Evolutionary conservation across 306 rosid species (phyloP).

Genomic region (Oemleria cerasiformis): DNA sequence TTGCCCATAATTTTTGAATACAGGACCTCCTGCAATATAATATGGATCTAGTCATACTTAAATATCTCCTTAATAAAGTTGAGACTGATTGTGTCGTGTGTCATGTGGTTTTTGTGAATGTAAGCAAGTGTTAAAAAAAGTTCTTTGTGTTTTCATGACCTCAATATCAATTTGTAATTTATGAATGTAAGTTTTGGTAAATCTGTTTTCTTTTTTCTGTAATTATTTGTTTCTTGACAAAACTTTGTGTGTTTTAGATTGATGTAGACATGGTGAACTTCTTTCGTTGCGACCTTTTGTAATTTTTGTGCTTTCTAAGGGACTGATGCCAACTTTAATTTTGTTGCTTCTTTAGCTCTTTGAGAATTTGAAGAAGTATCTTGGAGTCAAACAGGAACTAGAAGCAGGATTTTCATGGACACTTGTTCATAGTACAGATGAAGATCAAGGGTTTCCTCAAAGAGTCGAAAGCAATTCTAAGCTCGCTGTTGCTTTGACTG

Average conservation of each 20-base stretch:
- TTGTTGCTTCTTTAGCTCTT: constrained; percentile 56
- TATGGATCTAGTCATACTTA: neutral
- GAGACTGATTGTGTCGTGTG: neutral
- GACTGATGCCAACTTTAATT: constrained; percentile 13
- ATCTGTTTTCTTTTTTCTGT: neutral
- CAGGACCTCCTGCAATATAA: neutral
- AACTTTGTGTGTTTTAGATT: neutral
- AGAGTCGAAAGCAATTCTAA: constrained; percentile 85
- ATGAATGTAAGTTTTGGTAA: neutral
- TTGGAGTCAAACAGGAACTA: constrained; percentile 82
- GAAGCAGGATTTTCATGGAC: constrained; percentile 97
- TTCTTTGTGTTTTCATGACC: neutral
- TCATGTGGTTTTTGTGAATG: neutral
- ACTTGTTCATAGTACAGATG: constrained; percentile 68
- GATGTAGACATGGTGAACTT: neutral
- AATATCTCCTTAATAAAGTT: neutral
- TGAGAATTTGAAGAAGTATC: constrained; percentile 83
- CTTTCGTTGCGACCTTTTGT: neutral
- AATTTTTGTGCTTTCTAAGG: constrained; percentile 7
- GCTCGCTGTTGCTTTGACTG: constrained; percentile 89
- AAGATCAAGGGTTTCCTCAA: constrained; percentile 72
- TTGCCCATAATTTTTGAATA: neutral
- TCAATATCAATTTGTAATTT: neutral
- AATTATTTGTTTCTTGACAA: neutral
- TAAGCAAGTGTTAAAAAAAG: neutral